A percentile compares a stretch with the other conserved stretches of the same genome.
Evolutionary conservation across 345 rosid genomes (phyloP).

Genomic region (Moricandia arvensis): DNA sequence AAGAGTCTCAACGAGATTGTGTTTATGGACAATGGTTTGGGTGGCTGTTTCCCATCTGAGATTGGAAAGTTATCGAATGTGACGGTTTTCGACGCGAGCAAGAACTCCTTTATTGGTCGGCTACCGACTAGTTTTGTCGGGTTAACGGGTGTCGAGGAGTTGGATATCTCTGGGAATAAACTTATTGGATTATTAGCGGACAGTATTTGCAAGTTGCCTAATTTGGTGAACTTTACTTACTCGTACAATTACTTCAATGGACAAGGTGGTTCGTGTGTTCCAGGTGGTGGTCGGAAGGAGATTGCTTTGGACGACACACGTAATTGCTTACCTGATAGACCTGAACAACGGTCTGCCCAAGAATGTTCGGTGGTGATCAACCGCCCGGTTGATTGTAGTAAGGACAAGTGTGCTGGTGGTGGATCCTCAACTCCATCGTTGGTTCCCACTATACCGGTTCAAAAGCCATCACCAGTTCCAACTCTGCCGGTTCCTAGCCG

Average conservation of each 20-base stretch:
- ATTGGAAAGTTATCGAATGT: conserved; percentile 51
- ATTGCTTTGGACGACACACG: conserved; percentile 42
- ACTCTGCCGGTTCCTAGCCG: neutral
- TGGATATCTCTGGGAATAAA: conserved; percentile 57
- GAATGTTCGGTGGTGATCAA: conserved; percentile 48
- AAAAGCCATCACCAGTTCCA: conserved; percentile 18
- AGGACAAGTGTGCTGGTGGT: conserved; percentile 45
- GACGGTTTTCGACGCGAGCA: conserved; percentile 61
- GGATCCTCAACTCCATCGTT: conserved; percentile 24
- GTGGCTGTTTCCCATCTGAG: conserved; percentile 80
- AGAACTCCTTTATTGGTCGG: conserved; percentile 50
- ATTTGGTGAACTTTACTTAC: conserved; percentile 52
- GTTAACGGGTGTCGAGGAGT: conserved; percentile 37
- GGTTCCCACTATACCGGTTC: neutral
- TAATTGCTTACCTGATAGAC: conserved; percentile 57
- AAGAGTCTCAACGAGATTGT: conserved; percentile 60
- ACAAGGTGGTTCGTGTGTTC: conserved; percentile 49
- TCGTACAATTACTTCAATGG: conserved; percentile 60
- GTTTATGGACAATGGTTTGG: conserved; percentile 49
- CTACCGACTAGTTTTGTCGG: conserved; percentile 44
- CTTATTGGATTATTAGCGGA: conserved; percentile 62
- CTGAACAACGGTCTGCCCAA: conserved; percentile 44
- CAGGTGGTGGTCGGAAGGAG: conserved; percentile 32
- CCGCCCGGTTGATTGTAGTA: conserved; percentile 70
- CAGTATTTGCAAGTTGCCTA: conserved; percentile 56